Percentiles rank a stretch among this genome's conserved stretches.
phyloP scores from a whole-genome alignment of 1,284 basidiomycete species.

The Grifola frondosa region DNA sequence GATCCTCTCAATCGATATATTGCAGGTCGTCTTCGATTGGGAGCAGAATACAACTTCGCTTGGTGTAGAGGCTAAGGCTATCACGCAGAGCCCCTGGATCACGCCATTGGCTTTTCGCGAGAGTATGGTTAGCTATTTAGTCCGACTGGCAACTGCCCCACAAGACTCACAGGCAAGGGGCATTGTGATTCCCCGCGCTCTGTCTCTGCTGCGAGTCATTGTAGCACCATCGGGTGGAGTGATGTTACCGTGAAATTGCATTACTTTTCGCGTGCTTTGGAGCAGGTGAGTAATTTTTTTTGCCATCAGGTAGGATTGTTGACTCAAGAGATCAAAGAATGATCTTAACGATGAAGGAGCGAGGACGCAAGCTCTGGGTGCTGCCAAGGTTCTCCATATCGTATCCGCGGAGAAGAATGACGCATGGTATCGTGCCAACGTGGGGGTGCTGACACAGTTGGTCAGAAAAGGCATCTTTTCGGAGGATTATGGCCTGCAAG shows the following conservation, averaged over 20 bases:
- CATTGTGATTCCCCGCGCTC: slow-evolving; percentile 73
- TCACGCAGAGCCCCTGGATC: slow-evolving; percentile 49
- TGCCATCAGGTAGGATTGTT: not conserved
- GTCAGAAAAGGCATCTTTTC: slow-evolving; percentile 85
- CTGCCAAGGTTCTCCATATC: slow-evolving; percentile 88
- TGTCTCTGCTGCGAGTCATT: slow-evolving; percentile 80
- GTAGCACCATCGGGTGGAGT: slow-evolving; percentile 86
- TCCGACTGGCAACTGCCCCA: slow-evolving; percentile 81
- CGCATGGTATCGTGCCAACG: slow-evolving; percentile 80
- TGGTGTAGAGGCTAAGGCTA: slow-evolving; percentile 26
- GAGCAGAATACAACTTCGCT: slow-evolving; percentile 65
- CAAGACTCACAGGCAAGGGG: slow-evolving; percentile 67
- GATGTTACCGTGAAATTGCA: slow-evolving; percentile 92
- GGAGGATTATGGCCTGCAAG: slow-evolving; percentile 77
- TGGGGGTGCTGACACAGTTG: slow-evolving; percentile 81
- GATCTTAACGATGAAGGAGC: slow-evolving; percentile 72
- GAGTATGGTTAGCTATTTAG: slow-evolving; percentile 90
- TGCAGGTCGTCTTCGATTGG: slow-evolving; percentile 89
- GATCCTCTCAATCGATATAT: slow-evolving; percentile 77
- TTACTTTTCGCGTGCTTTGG: slow-evolving; percentile 83
- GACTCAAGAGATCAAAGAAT: slow-evolving; percentile 40
- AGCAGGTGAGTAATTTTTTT: slow-evolving; percentile 60
- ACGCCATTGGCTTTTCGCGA: slow-evolving; percentile 84
- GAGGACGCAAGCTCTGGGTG: slow-evolving; percentile 74
- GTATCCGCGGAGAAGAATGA: slow-evolving; percentile 85